Evolutionary conservation across 495 filamentous ascomycete species (phyloP), one percentile per base, ranked within the genome.

Genomic region (Podospora pseudopauciseta): DNA sequence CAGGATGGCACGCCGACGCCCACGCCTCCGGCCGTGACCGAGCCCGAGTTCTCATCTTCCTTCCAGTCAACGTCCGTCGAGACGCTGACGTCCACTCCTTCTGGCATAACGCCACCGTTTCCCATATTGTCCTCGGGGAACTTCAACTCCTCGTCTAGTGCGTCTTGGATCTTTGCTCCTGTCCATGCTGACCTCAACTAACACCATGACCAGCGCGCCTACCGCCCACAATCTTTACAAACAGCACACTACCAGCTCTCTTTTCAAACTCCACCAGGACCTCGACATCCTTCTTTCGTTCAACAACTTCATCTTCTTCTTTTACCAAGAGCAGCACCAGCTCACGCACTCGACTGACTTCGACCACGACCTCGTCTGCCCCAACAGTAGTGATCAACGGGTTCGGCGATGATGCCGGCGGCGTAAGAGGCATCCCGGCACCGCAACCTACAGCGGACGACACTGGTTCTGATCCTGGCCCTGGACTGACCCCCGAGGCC

Each of bases 61-160:
- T 56, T 62, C 20, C 27, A 68, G 68, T 72, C 76, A 49, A 30
- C 66, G 68, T 58, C 66, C 64, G 65, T 68, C 56, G 74, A 68
- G 66, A 66, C 73, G 15, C 72, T 82, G 77, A 82, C 84, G 72
- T 82, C 82, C 82, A 67, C 80, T 84, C 82, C 76, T 83, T 85
- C 76, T 56, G 77, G 75, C 71, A 77, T 69, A 74, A 68, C 79
- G 66, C 73, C 80, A 32, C 73, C 66, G 60, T 84, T 84, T 70
- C 76, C 83, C 74, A 77, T 81, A 30, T 67, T 83, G 63, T 58
- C 74, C 27, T 71, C 73, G 56, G 72, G 70, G 26, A 57, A 64
- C 19, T 76, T 76, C 71, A 84, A 84, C 78, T 77, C 80, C 63
- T 80, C 78, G 60, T 75, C 79, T 65, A 68, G 82, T 85, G 65